A percentile compares a stretch with the other conserved stretches of the same genome.
phyloP scores from a whole-genome alignment of 192 early-diverging fungal genomes.

The Coemansia umbellata region DNA sequence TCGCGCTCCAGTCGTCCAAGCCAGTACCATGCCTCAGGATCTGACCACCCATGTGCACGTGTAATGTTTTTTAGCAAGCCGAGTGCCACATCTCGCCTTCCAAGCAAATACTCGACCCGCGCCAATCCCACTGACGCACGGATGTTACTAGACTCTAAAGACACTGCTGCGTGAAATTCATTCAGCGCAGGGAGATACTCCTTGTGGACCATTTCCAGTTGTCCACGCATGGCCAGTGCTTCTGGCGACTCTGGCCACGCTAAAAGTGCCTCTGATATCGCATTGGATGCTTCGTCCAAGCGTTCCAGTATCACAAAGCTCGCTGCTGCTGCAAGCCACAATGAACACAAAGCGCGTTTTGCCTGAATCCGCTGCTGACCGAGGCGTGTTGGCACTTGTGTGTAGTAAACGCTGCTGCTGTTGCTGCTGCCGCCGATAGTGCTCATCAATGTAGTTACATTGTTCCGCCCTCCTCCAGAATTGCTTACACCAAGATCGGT shows the following conservation, averaged over 20 bases:
- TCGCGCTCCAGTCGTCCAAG: slow-evolving; percentile 48
- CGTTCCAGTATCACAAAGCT: slow-evolving; percentile 33
- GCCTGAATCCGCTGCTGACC: slow-evolving; percentile 24
- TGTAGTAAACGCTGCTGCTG: slow-evolving; percentile 31
- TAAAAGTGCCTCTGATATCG: slow-evolving; percentile 35
- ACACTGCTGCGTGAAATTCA: slow-evolving; percentile 49
- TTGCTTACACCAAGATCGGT: slow-evolving; percentile 1
- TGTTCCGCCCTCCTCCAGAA: background rate
- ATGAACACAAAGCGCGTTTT: slow-evolving; percentile 33
- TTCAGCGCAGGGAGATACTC: slow-evolving; percentile 28
- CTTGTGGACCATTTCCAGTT: slow-evolving; percentile 24
- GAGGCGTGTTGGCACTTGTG: slow-evolving; percentile 28
- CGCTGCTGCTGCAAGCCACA: slow-evolving; percentile 42
- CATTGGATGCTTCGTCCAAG: slow-evolving; percentile 30
- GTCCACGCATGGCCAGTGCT: slow-evolving; percentile 45
- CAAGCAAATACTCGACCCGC: slow-evolving; percentile 39
- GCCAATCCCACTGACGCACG: slow-evolving; percentile 43
- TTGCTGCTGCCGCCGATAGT: slow-evolving; percentile 2
- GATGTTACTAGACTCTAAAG: slow-evolving; percentile 38
- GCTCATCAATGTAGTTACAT: no score
- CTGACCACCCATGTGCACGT: slow-evolving; percentile 49
- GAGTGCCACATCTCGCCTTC: slow-evolving; percentile 41
- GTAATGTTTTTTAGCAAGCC: slow-evolving; percentile 49
- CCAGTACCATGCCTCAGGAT: slow-evolving; percentile 52
- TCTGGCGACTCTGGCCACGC: slow-evolving; percentile 47